Evolutionary conservation across 192 early-diverging fungal species (phyloP), one percentile per base, ranked within the genome.

Genomic region (Pilobolus umbonatus): DNA sequence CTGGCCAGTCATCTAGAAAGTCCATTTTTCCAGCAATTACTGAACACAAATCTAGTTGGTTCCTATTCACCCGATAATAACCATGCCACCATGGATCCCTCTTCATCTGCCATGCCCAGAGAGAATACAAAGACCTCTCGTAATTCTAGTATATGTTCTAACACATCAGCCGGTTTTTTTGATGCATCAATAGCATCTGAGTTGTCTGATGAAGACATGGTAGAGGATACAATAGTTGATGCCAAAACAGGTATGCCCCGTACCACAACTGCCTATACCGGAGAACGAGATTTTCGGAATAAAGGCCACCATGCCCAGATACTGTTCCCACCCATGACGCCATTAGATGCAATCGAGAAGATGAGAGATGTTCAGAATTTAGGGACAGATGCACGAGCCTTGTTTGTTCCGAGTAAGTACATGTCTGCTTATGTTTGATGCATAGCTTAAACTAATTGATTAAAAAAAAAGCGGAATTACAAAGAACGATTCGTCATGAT

Each of bases 301-400:
- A 31, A 57, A 44, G 14, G 17, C 22, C n/a, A n/a, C n/a, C n/a
- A n/a, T n/a, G n/a, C n/a, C n/a, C n/a, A n/a, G n/a, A n/a, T n/a
- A n/a, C n/a, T n/a, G 4, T 48, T 60, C 19, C 62, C 67, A 2
- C 67, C 67, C 22, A 68, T 68, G 67, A 62, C 54, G 7, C 61
- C 67, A 21, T 39, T 68, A 2, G 60, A 68, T 38, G 67, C 67
- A 26, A 34, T 64, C 9, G 7, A 47, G 0, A 22, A 49, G 11
- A 19, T 64, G 22, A 55, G 62, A 24, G 14, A 21, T 11, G 28
- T 29, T 14, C 56, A 49, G 14, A 64, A 57, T 47, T 32, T 57
- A 11, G 55, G 47, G 10, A 36, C 17, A 5, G 39, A 19, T 5
- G 40, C 55, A 15, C 44, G 53, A 25, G 45, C 55, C n/a, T 50